Percentiles rank a stretch among this genome's conserved stretches.
These are phyloP conservation scores for Luvunga scandens DNA, from an alignment of 345 rosid genomes.

Conservation along the genomic window DNA sequence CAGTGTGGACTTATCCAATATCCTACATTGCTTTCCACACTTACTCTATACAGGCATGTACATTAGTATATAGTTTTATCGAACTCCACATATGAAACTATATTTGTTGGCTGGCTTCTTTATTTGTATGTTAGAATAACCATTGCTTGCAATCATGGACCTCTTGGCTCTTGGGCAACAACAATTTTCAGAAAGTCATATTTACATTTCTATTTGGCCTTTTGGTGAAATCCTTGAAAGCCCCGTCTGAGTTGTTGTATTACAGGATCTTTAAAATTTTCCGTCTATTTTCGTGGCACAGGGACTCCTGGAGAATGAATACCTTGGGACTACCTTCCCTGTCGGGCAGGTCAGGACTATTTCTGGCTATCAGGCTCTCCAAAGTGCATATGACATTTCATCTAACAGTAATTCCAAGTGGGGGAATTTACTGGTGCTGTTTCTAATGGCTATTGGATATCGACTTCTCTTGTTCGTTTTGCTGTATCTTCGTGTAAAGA, in stretches of 20 bases:
- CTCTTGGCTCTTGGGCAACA: background rate
- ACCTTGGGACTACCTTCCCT: constrained; percentile 70
- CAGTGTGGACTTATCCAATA: constrained; percentile 88
- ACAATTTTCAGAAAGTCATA: background rate
- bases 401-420: constrained; percentile 71
- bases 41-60: constrained; percentile 78
- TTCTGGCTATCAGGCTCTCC: constrained; percentile 77
- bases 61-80: background rate
- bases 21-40: constrained; percentile 88
- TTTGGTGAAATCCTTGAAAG: background rate
- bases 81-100: background rate
- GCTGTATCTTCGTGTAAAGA: constrained; percentile 51
- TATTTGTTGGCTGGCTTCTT: background rate
- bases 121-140: background rate
- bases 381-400: constrained; percentile 73
- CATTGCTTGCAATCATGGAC: background rate
- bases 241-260: background rate
- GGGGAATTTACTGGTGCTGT: constrained; percentile 73
- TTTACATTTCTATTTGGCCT: background rate
- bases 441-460: constrained; percentile 80
- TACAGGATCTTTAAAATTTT: background rate
- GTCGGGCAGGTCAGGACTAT: constrained; percentile 93
- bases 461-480: constrained; percentile 60
- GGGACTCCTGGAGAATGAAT: constrained; percentile 98
- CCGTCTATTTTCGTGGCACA: constrained; percentile 21